phyloP scores from a whole-genome alignment of 2,329 filamentous ascomycete genomes.

The Aspergillus spinulosporus region DNA sequence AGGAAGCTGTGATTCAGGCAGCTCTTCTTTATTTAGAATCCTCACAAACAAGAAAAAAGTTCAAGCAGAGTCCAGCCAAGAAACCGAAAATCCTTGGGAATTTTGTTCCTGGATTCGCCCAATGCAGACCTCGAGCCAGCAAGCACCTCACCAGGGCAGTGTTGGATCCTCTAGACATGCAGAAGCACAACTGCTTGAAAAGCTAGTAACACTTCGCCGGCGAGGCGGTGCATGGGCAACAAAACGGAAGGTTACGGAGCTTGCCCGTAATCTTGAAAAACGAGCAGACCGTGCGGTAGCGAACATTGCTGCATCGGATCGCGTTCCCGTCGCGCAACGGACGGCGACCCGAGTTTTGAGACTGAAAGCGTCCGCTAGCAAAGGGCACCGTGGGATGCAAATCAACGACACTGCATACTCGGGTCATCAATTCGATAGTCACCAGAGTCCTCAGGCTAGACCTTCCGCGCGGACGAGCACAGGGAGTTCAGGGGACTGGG shows the following conservation, averaged over 20 bases:
- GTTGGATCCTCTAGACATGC: neutral
- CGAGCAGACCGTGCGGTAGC: constrained; percentile 10
- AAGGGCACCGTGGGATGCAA: neutral
- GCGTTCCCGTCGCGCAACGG: constrained; percentile 16
- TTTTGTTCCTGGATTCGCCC: constrained; percentile 20
- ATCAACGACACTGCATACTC: neutral
- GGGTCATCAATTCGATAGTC: neutral
- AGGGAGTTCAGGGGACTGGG: constrained; percentile 25
- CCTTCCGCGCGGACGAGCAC: constrained; percentile 18
- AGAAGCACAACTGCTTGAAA: constrained; percentile 12
- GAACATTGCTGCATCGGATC: constrained; percentile 12
- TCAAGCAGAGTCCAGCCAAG: neutral
- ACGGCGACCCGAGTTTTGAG: constrained; percentile 17
- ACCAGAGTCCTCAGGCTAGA: neutral
- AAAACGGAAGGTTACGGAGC: constrained; percentile 17
- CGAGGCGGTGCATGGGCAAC: constrained; percentile 17
- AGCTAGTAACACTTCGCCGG: constrained; percentile 15
- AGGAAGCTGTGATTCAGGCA: constrained; percentile 13
- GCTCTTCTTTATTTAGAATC: constrained; percentile 24
- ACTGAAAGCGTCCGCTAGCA: constrained; percentile 9
- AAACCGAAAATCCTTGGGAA: constrained; percentile 18
- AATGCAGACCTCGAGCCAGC: constrained; percentile 6
- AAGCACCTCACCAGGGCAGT: constrained; percentile 1
- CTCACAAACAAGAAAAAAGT: constrained; percentile 17
- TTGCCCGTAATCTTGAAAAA: constrained; percentile 17